These are phyloP conservation scores for Saussurea involucrata DNA, from an alignment of 129 eudicot genomes.

Conservation along the genomic window DNA sequence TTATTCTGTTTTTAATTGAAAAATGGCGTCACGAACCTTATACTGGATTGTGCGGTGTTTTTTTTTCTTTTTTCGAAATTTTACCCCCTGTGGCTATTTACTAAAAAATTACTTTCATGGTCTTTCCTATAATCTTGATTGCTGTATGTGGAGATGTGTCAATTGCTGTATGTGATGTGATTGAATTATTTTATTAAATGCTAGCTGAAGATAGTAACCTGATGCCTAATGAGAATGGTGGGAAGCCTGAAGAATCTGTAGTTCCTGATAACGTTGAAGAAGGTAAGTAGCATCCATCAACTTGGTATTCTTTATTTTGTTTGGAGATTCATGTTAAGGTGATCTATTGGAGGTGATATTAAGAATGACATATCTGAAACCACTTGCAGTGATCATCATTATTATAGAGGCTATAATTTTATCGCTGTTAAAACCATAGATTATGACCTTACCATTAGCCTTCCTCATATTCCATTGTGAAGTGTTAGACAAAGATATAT, in stretches of 20 bases:
- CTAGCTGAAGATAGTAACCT: constrained; percentile 51
- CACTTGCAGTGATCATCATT: not conserved
- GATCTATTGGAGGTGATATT: not conserved
- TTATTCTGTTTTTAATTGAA: not conserved
- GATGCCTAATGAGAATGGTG: constrained; percentile 39
- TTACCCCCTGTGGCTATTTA: not conserved
- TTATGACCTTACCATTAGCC: not conserved
- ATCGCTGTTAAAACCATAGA: not conserved
- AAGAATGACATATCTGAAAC: not conserved
- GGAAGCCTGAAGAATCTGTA: constrained; percentile 34
- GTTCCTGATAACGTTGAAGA: constrained; percentile 37
- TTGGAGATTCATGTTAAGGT: not conserved
- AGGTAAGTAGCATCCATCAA: constrained; percentile 34
- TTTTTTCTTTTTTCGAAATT: not conserved
- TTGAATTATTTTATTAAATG: constrained; percentile 20
- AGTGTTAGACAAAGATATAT: not conserved
- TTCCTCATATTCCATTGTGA: not conserved
- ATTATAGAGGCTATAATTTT: not conserved
- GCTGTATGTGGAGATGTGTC: not conserved
- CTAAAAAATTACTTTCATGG: not conserved
- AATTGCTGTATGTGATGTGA: not conserved
- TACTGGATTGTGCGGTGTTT: not conserved
- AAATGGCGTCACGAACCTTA: not conserved
- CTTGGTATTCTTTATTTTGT: not conserved
- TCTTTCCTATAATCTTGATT: not conserved